Conservation (phyloP, 2,329 filamentous ascomycete species). For the Basipetospora chlamydospora region DNA sequence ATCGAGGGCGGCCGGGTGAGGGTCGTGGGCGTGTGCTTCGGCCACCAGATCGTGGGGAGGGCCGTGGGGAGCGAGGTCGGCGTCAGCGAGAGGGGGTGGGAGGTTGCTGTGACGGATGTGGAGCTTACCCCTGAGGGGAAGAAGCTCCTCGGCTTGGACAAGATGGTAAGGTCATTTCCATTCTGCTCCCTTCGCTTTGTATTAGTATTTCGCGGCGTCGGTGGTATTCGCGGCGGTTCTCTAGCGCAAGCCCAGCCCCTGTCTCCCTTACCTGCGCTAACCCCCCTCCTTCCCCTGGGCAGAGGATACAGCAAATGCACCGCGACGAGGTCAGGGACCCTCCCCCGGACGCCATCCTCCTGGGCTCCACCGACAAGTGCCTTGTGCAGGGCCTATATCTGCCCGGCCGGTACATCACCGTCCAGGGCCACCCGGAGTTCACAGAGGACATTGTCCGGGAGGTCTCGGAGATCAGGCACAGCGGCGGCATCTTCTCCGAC, state of each 20-base stretch:
- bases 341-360: conserved; percentile 43
- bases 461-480: conserved; percentile 49
- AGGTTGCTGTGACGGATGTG: conserved; percentile 59
- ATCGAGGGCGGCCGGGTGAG: conserved; percentile 48
- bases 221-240: too few species aligned
- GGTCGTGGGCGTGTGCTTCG: conserved; percentile 74
- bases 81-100: conserved; percentile 59
- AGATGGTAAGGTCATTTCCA: conserved; percentile 24
- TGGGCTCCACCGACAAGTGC: conserved; percentile 54
- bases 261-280: too few species aligned
- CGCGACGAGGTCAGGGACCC: conserved; percentile 56
- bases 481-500: conserved; percentile 54
- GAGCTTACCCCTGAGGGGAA: conserved; percentile 55
- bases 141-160: conserved; percentile 54
- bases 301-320: conserved; percentile 78
- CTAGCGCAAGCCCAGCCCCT: not conserved
- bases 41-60: conserved; percentile 70
- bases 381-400: conserved; percentile 68
- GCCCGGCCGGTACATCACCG: conserved; percentile 50
- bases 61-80: conserved; percentile 55
- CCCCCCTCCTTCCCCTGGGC: too few species aligned
- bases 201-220: too few species aligned
- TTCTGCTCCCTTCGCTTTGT: too few species aligned
- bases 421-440: conserved; percentile 84
- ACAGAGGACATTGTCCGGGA: conserved; percentile 55